Evolutionary conservation across 106 monocot genomes (phyloP).

Genomic region (Gastrodia elata): DNA sequence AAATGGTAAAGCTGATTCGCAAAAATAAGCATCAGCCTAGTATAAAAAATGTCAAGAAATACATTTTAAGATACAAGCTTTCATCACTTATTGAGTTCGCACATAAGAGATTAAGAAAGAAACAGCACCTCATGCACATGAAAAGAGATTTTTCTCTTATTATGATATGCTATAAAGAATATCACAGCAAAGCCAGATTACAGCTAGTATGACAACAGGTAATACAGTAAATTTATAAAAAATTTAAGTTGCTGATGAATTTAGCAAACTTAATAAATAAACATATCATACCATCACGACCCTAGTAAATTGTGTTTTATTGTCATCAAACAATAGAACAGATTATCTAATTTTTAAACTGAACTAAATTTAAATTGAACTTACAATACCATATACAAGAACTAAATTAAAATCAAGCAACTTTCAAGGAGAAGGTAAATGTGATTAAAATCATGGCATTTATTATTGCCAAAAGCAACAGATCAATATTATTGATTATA

Average conservation of each 20-base stretch:
- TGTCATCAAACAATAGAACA: not conserved
- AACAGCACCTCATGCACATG: not conserved
- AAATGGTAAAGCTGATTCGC: conserved; percentile 20
- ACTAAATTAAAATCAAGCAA: too few species aligned
- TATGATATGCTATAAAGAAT: not conserved
- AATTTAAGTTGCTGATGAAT: not conserved
- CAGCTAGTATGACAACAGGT: not conserved
- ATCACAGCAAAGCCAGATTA: not conserved
- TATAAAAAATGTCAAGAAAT: not conserved
- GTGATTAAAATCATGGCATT: not conserved
- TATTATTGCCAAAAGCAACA: too few species aligned
- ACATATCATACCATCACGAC: not conserved
- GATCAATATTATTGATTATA: too few species aligned
- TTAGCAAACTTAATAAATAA: not conserved
- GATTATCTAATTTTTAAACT: not conserved
- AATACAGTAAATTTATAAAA: not conserved
- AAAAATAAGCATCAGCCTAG: conserved; percentile 4
- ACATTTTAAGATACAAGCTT: not conserved
- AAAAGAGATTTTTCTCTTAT: not conserved
- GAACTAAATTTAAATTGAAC: not conserved
- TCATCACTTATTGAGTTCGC: not conserved
- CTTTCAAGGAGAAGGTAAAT: too few species aligned
- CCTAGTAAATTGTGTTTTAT: not conserved
- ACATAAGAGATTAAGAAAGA: not conserved
- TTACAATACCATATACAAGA: not conserved